These are phyloP conservation scores for Botrytis hyacinthi DNA, from an alignment of 2,329 filamentous ascomycete genomes.

Conservation along the genomic window DNA sequence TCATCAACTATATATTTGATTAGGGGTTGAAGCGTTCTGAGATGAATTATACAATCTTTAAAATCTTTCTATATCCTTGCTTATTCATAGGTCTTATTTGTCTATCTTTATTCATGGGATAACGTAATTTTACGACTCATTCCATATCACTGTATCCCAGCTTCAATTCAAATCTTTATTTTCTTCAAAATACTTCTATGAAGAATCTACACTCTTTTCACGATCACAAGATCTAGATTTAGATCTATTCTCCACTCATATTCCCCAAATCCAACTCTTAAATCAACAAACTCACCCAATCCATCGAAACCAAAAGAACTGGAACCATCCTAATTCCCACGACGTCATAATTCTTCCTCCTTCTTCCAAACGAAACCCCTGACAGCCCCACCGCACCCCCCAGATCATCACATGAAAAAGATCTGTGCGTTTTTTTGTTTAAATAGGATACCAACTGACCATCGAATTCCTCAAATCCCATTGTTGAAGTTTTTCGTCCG, in stretches of 20 bases:
- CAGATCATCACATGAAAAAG: neutral
- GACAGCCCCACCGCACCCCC: neutral
- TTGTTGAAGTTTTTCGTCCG: neutral
- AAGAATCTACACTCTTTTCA: neutral
- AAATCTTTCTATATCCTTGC: neutral
- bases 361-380: neutral
- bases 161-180: neutral
- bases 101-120: neutral
- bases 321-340: neutral
- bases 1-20: neutral
- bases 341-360: neutral
- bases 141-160: neutral
- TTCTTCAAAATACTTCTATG: neutral
- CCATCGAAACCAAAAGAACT: neutral
- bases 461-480: constrained; percentile 1
- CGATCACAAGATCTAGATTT: neutral
- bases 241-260: neutral
- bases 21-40: neutral
- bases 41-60: neutral
- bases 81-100: neutral
- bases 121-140: neutral
- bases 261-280: neutral
- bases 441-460: neutral
- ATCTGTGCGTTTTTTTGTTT: neutral
- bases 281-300: neutral